phyloP scores from a whole-genome alignment of 2,329 filamentous ascomycete species.

The Eutypella sp. region DNA sequence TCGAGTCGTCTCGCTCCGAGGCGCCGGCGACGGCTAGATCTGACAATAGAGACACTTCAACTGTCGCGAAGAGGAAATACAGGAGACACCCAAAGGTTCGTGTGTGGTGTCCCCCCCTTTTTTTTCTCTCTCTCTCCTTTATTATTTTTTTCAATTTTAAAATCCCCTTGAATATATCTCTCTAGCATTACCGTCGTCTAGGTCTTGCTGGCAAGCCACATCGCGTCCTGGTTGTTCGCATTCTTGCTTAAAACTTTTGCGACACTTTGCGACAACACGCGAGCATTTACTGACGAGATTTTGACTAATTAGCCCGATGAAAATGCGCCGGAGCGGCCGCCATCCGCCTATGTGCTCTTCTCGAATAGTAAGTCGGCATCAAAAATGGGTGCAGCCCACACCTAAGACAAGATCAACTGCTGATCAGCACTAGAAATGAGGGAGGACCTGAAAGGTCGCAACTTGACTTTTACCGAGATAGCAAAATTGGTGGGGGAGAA shows the following conservation, averaged over 20 bases:
- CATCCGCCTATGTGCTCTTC: slow-evolving; percentile 80
- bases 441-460: slow-evolving; percentile 70
- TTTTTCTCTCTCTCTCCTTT: too few relatives aligned
- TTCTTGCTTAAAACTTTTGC: background rate
- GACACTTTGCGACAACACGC: too few relatives aligned
- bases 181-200: too few relatives aligned
- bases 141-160: too few relatives aligned
- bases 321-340: slow-evolving; percentile 72
- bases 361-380: slow-evolving; percentile 63
- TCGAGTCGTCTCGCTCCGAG: slow-evolving; percentile 49
- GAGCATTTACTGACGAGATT: too few relatives aligned
- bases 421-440: slow-evolving; percentile 55
- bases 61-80: slow-evolving; percentile 64
- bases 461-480: slow-evolving; percentile 76
- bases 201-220: too few relatives aligned
- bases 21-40: slow-evolving; percentile 29
- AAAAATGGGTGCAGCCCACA: background rate
- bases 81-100: slow-evolving; percentile 69
- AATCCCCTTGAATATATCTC: too few relatives aligned
- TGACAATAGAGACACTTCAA: slow-evolving; percentile 40
- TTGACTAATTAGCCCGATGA: slow-evolving; percentile 59
- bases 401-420: background rate
- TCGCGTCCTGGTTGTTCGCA: background rate
- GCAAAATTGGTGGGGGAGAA: slow-evolving; percentile 77
- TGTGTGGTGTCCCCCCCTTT: slow-evolving; percentile 3